Conservation (phyloP, 257 asterid genomes). For the Jasminum sambac region DNA sequence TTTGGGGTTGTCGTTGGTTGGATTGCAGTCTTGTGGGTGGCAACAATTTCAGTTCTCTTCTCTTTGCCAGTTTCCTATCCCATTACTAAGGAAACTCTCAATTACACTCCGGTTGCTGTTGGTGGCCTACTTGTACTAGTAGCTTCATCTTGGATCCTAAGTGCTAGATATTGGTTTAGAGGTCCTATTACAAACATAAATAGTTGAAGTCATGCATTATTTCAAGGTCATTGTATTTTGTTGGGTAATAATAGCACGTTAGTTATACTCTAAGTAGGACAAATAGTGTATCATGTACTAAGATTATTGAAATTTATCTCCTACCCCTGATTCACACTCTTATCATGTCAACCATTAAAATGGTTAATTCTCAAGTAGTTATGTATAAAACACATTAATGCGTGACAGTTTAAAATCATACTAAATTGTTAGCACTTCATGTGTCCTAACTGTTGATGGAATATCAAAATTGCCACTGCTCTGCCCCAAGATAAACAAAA, state of each 20-base stretch:
- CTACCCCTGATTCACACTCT: too few species aligned
- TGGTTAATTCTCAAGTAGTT: too few species aligned
- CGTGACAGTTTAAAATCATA: too few species aligned
- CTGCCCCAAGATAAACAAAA: too few species aligned
- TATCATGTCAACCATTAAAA: too few species aligned
- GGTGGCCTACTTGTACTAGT: conserved; percentile 71
- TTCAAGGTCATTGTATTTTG: conserved; percentile 8
- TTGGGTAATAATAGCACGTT: not conserved
- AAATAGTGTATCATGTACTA: too few species aligned
- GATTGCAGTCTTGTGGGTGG: conserved; percentile 85
- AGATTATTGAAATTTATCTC: too few species aligned
- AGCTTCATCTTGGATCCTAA: conserved; percentile 67
- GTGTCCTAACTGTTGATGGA: too few species aligned
- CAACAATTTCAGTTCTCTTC: conserved; percentile 77
- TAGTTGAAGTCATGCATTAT: conserved; percentile 23
- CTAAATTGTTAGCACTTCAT: too few species aligned
- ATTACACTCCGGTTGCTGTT: conserved; percentile 95
- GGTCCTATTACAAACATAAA: conserved; percentile 80
- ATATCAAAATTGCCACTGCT: too few species aligned
- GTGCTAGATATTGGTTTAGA: conserved; percentile 88
- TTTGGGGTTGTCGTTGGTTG: conserved; percentile 75
- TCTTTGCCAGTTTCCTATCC: conserved; percentile 92
- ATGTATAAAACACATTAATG: too few species aligned
- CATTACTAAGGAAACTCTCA: conserved; percentile 67
- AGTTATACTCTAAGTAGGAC: too few species aligned